Evolutionary conservation across 495 filamentous ascomycete genomes (phyloP), one percentile per base, ranked within the genome.

Genomic region (Astrocystis sublimbata): DNA sequence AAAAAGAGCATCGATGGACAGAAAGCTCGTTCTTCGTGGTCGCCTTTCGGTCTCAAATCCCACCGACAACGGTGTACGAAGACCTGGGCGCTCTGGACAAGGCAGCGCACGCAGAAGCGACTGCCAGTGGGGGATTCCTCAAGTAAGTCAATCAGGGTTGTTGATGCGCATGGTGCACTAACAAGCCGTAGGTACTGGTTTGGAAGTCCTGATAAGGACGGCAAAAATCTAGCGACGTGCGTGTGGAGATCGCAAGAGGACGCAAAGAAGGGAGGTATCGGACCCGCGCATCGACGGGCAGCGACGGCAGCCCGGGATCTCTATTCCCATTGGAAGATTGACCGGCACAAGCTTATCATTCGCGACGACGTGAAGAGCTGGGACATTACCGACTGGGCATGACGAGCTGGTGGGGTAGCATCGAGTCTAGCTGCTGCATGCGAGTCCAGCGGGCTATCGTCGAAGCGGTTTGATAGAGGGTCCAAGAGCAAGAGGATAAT

Each of bases 1-100:
- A 71, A 21, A 75, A 76, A 3, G 72, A 76, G n/a, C 81, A 86
- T 58, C 50, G 62, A 1, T 96, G 89, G 88, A 84, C 78, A 50
- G 75, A 79, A 40, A 81, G 81, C 51, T 77, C 78, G 31, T 96
- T 93, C 78, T 96, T 92, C 65, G 79, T 96, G 41, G 91, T 97
- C 19, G 87, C 86, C 7, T 96, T 96, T 74, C 83, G 91, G 1
- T 94, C 90, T 0, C 81, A 75, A 57, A 82, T 94, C 17, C 80
- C 82, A 6, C 80, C 81, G 2, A 82, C 78, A 8, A 87, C 85
- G 0, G 83, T 89, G 62, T 80, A 81, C 55, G 79, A 82, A 5
- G 76, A 86, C 31, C 76, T 97, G 13, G 83, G 84, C 52, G 76
- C 76, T 17, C 75, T 96, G 60, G 92, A 97, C 72, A 83, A 83